Evolutionary conservation across 2,329 filamentous ascomycete species (phyloP).

Genomic region (Neonectria neomacrospora): DNA sequence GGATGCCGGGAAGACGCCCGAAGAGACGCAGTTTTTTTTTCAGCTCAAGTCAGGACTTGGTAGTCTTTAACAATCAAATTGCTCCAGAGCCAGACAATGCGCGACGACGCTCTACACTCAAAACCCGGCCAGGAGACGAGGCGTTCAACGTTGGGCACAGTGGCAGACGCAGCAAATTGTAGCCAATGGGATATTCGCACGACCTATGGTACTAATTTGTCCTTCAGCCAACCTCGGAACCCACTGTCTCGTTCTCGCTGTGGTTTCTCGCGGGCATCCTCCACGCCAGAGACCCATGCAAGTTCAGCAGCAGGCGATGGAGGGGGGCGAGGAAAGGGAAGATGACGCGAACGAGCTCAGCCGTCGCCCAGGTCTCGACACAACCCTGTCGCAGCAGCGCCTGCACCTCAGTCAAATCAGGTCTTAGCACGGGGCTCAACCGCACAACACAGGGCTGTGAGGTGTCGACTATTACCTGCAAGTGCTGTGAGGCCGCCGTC

Average conservation of each 20-base stretch:
- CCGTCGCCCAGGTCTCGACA: background rate
- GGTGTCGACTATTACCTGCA: background rate
- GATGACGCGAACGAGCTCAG: background rate
- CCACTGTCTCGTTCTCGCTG: background rate
- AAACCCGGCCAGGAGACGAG: too few relatives aligned
- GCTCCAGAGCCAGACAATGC: conserved; percentile 10
- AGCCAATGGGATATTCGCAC: background rate
- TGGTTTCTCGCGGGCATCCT: too few relatives aligned
- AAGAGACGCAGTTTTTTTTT: conserved; percentile 33
- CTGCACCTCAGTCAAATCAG: background rate
- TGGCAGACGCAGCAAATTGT: background rate
- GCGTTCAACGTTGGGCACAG: background rate
- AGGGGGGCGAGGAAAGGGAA: background rate
- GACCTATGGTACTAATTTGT: background rate
- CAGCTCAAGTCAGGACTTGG: conserved; percentile 29
- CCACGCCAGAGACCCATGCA: too few relatives aligned
- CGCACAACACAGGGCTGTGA: background rate
- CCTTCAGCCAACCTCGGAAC: background rate
- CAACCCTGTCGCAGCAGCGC: background rate
- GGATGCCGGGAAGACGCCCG: conserved; percentile 39
- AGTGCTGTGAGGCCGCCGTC: background rate
- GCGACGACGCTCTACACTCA: background rate
- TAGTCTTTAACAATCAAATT: conserved; percentile 26
- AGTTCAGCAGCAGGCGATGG: background rate
- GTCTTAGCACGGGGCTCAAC: background rate